Evolutionary conservation across 169 alveolate genomes (phyloP).

Genomic region (Plasmodium fragile): DNA sequence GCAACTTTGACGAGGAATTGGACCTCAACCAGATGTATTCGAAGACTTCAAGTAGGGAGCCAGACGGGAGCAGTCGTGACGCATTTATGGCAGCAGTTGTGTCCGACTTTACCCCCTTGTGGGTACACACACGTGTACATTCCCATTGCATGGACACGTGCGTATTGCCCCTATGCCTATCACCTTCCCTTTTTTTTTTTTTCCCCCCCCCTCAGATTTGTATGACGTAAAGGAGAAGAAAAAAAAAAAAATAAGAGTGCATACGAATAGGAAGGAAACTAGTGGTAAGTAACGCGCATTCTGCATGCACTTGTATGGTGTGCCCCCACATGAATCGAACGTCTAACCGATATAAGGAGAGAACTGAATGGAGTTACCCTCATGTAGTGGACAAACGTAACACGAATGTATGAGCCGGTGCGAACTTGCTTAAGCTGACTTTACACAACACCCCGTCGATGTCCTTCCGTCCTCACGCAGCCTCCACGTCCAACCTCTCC

Average conservation of each 20-base stretch:
- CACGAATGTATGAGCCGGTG: not conserved
- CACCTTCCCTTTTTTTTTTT: not conserved
- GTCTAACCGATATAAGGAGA: not conserved
- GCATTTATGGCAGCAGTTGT: not conserved
- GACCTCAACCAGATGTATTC: conserved; percentile 37
- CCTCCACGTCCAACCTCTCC: not conserved
- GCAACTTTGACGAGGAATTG: conserved; percentile 47
- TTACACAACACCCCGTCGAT: not conserved
- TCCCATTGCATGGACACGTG: not conserved
- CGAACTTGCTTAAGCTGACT: not conserved
- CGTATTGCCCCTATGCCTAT: not conserved
- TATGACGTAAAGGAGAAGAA: not conserved
- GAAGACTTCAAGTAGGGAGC: conserved; percentile 19
- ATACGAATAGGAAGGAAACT: conserved; percentile 14
- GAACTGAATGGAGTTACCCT: not conserved
- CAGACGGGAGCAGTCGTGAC: not conserved
- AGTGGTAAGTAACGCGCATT: conserved; percentile 21
- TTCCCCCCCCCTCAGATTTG: conserved; percentile 15
- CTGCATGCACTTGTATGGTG: not conserved
- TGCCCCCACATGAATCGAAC: not conserved
- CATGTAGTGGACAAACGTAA: not conserved
- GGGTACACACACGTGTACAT: not conserved
- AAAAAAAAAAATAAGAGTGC: conserved; percentile 36
- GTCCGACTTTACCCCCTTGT: not conserved
- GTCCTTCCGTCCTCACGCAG: not conserved